phyloP scores from a whole-genome alignment of 2,329 filamentous ascomycete genomes.

The Xenoacremonium recifei region DNA sequence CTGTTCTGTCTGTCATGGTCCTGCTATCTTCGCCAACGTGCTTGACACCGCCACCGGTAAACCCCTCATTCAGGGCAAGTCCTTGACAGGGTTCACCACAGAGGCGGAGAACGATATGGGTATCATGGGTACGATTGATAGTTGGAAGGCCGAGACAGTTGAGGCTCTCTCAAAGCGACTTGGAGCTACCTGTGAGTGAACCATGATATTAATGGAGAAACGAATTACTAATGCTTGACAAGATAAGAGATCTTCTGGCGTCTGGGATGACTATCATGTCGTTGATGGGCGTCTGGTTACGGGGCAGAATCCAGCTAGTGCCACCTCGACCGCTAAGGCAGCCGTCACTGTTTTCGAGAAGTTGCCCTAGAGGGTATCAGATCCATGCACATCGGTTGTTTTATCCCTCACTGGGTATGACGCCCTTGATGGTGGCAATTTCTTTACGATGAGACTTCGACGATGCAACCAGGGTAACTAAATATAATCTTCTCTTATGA shows the following conservation, averaged over 20 bases:
- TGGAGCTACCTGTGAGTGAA: constrained; percentile 31
- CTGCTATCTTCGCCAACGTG: constrained; percentile 36
- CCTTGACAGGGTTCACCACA: constrained; percentile 39
- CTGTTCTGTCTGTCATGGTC: constrained; percentile 40
- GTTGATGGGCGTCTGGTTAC: constrained; percentile 39
- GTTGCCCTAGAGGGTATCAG: too few species aligned
- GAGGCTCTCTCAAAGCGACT: constrained; percentile 31
- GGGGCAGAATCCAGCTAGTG: constrained; percentile 41
- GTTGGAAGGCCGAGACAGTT: constrained; percentile 31
- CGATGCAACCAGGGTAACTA: too few species aligned
- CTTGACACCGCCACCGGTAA: constrained; percentile 31
- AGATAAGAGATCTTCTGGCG: constrained; percentile 10
- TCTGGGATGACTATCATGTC: constrained; percentile 29
- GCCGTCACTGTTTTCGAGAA: constrained; percentile 37
- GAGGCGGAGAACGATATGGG: constrained; percentile 35
- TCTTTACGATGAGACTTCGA: too few species aligned
- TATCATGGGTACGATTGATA: constrained; percentile 29
- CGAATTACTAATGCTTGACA: background rate
- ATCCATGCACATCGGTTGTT: too few species aligned
- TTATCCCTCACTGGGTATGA: too few species aligned
- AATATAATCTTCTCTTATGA: too few species aligned
- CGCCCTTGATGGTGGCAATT: too few species aligned
- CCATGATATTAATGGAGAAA: background rate
- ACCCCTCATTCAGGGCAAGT: constrained; percentile 36
- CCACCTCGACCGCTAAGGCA: constrained; percentile 35